Evolutionary conservation across 2,329 filamentous ascomycete genomes (phyloP).

Genomic region (Penicillium sp.): DNA sequence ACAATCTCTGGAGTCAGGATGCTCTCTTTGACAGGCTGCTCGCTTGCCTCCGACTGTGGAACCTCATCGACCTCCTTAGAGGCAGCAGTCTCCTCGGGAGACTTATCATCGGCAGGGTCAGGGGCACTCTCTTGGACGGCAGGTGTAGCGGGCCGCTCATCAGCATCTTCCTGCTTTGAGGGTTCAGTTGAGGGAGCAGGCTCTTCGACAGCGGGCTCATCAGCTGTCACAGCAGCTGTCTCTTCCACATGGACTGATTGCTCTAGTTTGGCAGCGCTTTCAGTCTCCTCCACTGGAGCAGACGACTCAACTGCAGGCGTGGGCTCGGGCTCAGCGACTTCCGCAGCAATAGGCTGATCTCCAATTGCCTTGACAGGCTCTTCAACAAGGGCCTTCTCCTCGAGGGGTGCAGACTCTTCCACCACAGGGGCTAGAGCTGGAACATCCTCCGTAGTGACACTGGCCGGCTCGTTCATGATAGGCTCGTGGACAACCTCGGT

Average conservation of each 20-base stretch:
- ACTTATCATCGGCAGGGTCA: too few species aligned
- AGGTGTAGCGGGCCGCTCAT: not conserved
- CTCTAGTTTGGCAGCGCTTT: too few species aligned
- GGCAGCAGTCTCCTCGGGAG: conserved; percentile 10
- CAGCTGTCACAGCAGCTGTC: conserved; percentile 3
- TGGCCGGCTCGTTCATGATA: not conserved
- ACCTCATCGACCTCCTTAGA: conserved; percentile 8
- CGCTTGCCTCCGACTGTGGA: conserved; percentile 8
- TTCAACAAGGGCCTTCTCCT: conserved; percentile 2
- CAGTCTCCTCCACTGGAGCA: conserved; percentile 1
- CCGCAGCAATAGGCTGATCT: conserved; percentile 2
- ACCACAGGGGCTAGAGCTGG: conserved; percentile 5
- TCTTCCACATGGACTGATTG: conserved; percentile 5
- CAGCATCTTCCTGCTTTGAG: too few species aligned
- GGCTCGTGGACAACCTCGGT: not conserved
- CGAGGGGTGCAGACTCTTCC: conserved; percentile 4
- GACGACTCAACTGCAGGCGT: not conserved
- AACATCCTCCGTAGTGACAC: not conserved
- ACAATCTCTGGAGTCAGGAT: conserved; percentile 25
- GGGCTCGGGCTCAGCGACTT: not conserved
- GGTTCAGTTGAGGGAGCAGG: conserved; percentile 1
- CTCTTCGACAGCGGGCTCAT: conserved; percentile 6
- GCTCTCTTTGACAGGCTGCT: conserved; percentile 18
- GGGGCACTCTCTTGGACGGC: not conserved
- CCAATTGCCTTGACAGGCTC: conserved; percentile 4